Evolutionary conservation across 768 basidiomycete genomes (phyloP).

Genomic region (Tulasnella sp.): DNA sequence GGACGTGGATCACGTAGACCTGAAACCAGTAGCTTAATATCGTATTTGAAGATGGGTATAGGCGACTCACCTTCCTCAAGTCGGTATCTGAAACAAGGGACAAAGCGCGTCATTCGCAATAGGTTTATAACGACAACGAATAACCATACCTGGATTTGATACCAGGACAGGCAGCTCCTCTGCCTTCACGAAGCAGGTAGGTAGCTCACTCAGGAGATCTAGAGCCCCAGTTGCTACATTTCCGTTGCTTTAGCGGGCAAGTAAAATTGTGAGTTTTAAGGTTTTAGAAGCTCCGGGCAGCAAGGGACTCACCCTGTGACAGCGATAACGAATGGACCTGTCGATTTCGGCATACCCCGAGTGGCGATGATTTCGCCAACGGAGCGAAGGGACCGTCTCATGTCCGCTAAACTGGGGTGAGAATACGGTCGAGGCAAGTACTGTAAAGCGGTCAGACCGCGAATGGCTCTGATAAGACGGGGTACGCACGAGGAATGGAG

Average conservation of each 20-base stretch:
- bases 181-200: conserved; percentile 44
- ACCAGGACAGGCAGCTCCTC: conserved; percentile 48
- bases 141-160: conserved; percentile 35
- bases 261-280: not conserved
- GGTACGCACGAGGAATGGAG: conserved; percentile 62
- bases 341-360: conserved; percentile 45
- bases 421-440: conserved; percentile 74
- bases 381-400: conserved; percentile 42
- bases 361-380: conserved; percentile 45
- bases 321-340: conserved; percentile 71
- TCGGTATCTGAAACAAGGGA: conserved; percentile 35
- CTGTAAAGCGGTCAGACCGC: conserved; percentile 27
- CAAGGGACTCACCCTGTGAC: conserved; percentile 56
- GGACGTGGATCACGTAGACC: conserved; percentile 67
- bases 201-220: conserved; percentile 59
- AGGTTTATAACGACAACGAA: not conserved
- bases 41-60: not conserved
- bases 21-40: conserved; percentile 23
- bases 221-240: conserved; percentile 72
- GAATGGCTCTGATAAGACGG: not conserved
- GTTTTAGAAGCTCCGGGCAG: conserved; percentile 5
- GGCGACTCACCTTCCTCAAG: conserved; percentile 39
- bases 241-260: conserved; percentile 42
- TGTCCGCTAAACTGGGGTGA: conserved; percentile 42
- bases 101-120: not conserved